Evolutionary conservation across 2,329 filamentous ascomycete genomes (phyloP).

Genomic region (Dothistroma septosporum): DNA sequence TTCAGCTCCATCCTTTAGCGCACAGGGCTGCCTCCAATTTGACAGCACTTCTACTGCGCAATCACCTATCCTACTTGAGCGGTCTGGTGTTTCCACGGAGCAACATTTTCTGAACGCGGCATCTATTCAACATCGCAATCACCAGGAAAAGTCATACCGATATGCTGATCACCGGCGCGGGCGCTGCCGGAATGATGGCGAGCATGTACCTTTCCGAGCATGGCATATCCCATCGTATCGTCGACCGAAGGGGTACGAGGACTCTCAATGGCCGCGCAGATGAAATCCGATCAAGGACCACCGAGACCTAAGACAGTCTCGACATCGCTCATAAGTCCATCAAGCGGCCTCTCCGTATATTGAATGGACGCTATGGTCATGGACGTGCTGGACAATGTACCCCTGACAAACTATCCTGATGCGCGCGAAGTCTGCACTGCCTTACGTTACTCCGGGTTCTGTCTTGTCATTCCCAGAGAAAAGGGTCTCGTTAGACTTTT

Average conservation of each 20-base stretch:
- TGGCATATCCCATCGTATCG: slow-evolving; percentile 45
- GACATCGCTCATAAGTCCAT: slow-evolving; percentile 61
- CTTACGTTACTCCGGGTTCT: slow-evolving; percentile 62
- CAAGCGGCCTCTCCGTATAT: slow-evolving; percentile 44
- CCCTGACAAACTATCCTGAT: slow-evolving; percentile 47
- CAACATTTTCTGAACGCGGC: neutral
- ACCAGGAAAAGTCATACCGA: slow-evolving; percentile 32
- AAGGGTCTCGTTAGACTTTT: slow-evolving; percentile 24
- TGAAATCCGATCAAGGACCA: slow-evolving; percentile 59
- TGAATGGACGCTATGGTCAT: slow-evolving; percentile 12
- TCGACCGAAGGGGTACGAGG: slow-evolving; percentile 32
- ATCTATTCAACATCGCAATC: neutral
- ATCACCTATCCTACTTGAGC: neutral
- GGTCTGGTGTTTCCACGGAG: neutral
- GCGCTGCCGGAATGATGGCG: slow-evolving; percentile 47
- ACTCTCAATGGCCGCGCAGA: slow-evolving; percentile 42
- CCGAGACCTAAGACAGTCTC: slow-evolving; percentile 70
- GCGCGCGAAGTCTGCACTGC: slow-evolving; percentile 76
- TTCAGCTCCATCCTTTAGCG: neutral
- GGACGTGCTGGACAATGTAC: too few species aligned
- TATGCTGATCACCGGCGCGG: slow-evolving; percentile 49
- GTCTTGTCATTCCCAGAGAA: slow-evolving; percentile 73
- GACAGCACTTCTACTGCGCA: neutral
- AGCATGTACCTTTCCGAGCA: slow-evolving; percentile 48
- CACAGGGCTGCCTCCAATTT: neutral